These are phyloP conservation scores for Coemansia sp. DNA, from an alignment of 192 early-diverging fungal species.

Conservation along the genomic window DNA sequence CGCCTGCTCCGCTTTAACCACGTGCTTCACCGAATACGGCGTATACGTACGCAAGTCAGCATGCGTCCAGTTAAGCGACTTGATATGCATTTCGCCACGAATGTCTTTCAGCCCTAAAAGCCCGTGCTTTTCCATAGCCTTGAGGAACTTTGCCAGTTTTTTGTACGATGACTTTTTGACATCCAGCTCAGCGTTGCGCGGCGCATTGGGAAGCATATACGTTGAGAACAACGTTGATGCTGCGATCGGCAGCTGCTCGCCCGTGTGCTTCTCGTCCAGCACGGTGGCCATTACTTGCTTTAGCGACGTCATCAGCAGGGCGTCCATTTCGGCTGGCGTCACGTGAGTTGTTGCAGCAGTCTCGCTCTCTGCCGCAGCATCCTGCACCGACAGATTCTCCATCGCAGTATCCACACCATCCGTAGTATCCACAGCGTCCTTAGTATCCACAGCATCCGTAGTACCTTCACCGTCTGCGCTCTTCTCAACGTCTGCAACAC, in stretches of 20 bases:
- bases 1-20: neutral
- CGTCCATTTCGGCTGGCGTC: slow-evolving; percentile 68
- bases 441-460: neutral
- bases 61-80: slow-evolving; percentile 40
- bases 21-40: slow-evolving; percentile 22
- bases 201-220: slow-evolving; percentile 71
- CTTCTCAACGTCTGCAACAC: no score
- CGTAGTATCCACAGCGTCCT: neutral
- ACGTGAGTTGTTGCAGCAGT: neutral
- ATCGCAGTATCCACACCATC: neutral
- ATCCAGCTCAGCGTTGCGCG: slow-evolving; percentile 63
- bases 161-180: slow-evolving; percentile 85
- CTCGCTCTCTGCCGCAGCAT: neutral
- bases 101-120: slow-evolving; percentile 80
- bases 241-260: slow-evolving; percentile 68
- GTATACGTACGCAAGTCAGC: slow-evolving; percentile 27
- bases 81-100: slow-evolving; percentile 44
- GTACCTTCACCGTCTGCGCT: neutral
- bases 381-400: neutral
- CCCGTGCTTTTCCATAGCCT: slow-evolving; percentile 83
- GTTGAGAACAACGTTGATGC: slow-evolving; percentile 73
- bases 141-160: slow-evolving; percentile 87
- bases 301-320: slow-evolving; percentile 66
- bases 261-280: slow-evolving; percentile 57
- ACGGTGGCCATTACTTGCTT: slow-evolving; percentile 70